A percentile compares a stretch with the other conserved stretches of the same genome.
phyloP scores from a whole-genome alignment of 2,329 filamentous ascomycete species.

The Westerdykella ornata region DNA sequence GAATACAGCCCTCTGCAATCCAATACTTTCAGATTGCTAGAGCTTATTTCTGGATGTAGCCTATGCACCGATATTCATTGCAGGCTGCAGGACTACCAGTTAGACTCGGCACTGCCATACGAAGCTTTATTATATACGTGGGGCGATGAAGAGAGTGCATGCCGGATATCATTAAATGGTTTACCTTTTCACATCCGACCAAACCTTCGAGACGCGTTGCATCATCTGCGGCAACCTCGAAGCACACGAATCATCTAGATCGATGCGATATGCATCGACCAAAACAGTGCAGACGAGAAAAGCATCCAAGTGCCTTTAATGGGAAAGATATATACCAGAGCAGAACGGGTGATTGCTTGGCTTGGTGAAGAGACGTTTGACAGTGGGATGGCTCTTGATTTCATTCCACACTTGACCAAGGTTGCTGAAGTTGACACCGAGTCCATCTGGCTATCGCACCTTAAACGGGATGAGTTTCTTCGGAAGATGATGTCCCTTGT shows the following conservation, averaged over 20 bases:
- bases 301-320: constrained; percentile 7
- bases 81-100: constrained; percentile 4
- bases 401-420: not conserved
- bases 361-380: constrained; percentile 10
- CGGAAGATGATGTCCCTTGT: not conserved
- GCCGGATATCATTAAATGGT: constrained; percentile 4
- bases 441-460: not conserved
- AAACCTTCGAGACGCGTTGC: constrained; percentile 1
- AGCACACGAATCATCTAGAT: constrained; percentile 5
- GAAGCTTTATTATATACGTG: not conserved
- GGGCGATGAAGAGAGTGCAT: constrained; percentile 1
- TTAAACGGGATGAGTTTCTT: not conserved
- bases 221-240: constrained; percentile 1
- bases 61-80: constrained; percentile 6
- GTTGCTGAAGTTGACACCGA: not conserved
- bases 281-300: constrained; percentile 6
- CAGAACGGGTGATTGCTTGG: constrained; percentile 2
- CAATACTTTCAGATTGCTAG: constrained; percentile 6
- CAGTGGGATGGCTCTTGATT: not conserved
- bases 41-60: constrained; percentile 5
- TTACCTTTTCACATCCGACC: not conserved
- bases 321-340: constrained; percentile 4
- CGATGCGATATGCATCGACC: constrained; percentile 10
- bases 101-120: constrained; percentile 7
- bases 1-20: constrained; percentile 6